Conservation (phyloP, 371 early-diverging fungal species). For the Circinella minor region DNA sequence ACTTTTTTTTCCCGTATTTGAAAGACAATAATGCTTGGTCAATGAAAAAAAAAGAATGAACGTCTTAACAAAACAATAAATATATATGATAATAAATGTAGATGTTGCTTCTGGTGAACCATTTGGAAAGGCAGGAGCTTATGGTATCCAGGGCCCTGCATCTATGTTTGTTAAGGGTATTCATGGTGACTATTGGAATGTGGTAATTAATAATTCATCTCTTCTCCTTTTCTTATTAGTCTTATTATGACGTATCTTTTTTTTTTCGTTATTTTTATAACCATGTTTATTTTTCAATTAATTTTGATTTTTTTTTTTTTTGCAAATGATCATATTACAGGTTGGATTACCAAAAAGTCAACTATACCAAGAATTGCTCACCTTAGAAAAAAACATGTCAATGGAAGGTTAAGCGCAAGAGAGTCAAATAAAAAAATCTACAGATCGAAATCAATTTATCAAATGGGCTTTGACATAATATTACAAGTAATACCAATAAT, state of each 20-base stretch:
- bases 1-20: neutral
- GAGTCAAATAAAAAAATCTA: no score
- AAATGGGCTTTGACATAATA: no score
- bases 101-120: slow-evolving; percentile 52
- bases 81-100: slow-evolving; percentile 12
- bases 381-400: slow-evolving; percentile 6
- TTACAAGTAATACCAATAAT: no score
- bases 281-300: no score
- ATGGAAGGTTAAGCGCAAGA: neutral
- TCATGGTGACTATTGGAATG: slow-evolving; percentile 78
- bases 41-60: neutral
- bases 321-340: slow-evolving; percentile 18
- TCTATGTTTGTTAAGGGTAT: slow-evolving; percentile 77
- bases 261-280: neutral
- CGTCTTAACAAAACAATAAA: no score
- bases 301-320: no score
- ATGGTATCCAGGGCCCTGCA: slow-evolving; percentile 84
- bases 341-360: slow-evolving; percentile 49
- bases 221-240: no score
- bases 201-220: slow-evolving; percentile 39
- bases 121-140: slow-evolving; percentile 85
- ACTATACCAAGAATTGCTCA: slow-evolving; percentile 32
- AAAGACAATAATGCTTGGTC: no score
- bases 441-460: no score
- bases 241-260: no score